These are phyloP conservation scores for Lobosporangium transversale DNA, from an alignment of 192 early-diverging fungal species.

Conservation along the genomic window DNA sequence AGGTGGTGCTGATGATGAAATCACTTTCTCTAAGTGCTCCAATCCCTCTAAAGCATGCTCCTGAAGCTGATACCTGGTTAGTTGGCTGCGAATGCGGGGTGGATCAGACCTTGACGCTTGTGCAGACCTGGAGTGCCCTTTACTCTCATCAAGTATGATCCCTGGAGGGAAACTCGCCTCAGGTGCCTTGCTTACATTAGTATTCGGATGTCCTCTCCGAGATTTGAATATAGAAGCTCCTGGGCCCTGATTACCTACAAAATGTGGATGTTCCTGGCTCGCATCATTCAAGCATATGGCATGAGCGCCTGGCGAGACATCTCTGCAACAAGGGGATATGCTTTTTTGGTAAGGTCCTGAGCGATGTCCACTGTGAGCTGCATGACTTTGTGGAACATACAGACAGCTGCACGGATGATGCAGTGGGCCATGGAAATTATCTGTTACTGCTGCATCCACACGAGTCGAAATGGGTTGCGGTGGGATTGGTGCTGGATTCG, in stretches of 20 bases:
- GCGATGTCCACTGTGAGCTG: too few species aligned
- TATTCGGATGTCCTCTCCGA: conserved; percentile 20
- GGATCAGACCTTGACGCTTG: not conserved
- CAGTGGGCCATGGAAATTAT: too few species aligned
- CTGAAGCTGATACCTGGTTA: not conserved
- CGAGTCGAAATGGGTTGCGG: not conserved
- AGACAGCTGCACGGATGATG: too few species aligned
- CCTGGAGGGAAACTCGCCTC: conserved; percentile 2
- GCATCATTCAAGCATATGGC: too few species aligned
- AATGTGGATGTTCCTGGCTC: not conserved
- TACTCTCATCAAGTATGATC: not conserved
- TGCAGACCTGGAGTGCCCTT: not conserved
- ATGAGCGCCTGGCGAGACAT: not conserved
- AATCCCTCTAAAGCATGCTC: not conserved
- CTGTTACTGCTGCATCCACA: too few species aligned
- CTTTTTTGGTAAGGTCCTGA: too few species aligned
- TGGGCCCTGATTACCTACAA: not conserved
- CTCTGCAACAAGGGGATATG: too few species aligned
- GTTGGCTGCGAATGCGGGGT: not conserved
- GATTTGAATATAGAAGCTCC: conserved; percentile 28
- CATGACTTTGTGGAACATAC: too few species aligned
- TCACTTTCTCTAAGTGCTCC: conserved; percentile 1
- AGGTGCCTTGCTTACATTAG: not conserved
- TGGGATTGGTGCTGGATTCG: not conserved
- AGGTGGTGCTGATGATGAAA: not conserved